Evolutionary conservation across 177 flowering plant species (phyloP), one percentile per base, ranked within the genome.

Genomic region (Vitis hybrid): DNA sequence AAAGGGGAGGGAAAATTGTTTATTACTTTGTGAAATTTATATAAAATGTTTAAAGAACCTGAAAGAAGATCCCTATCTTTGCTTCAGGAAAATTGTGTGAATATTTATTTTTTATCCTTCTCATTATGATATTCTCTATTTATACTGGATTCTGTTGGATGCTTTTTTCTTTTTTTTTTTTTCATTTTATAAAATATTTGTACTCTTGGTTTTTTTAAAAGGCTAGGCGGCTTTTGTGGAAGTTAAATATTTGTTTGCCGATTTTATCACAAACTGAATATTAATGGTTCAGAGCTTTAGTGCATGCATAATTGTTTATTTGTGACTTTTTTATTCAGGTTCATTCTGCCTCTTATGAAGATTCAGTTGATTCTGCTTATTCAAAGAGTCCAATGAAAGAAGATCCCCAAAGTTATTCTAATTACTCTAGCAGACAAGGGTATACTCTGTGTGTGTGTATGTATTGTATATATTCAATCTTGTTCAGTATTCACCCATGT

Each of bases 371-470:
- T 73, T 70, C 77, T 39, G 74, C 48, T 13, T 72, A 71, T 71
- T 70, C 76, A 67, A 78, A 79, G 75, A 64, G 79, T 49, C 68
- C 85, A 45, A 75, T 66, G 70, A 72, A 62, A 64, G 85, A 85
- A 39, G 87, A 75, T 76, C 81, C 83, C 49, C 83, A 82, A 62
- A 85, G 85, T 76, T 66, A 78, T 62, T 71, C 74, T 63, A 72
- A 67, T 70, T 18, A 53, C 61, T 31, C 72, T 67, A 69, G 51
- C 31, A 83, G 74, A 74, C 84, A 74, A 19, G 76, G 90, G 90
- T 87, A 77, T 70, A 83, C 53, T 74, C 48, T 53, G n/a, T 51
- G 48, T 69, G 52, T 57, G 70, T 7, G 19, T 22, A 22, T 2
- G 26, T 67, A 13, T 21, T 22, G 14, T 61, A 16, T 52, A 39